These are phyloP conservation scores for Viridothelium virens DNA, from an alignment of 495 filamentous ascomycete genomes.

Conservation along the genomic window DNA sequence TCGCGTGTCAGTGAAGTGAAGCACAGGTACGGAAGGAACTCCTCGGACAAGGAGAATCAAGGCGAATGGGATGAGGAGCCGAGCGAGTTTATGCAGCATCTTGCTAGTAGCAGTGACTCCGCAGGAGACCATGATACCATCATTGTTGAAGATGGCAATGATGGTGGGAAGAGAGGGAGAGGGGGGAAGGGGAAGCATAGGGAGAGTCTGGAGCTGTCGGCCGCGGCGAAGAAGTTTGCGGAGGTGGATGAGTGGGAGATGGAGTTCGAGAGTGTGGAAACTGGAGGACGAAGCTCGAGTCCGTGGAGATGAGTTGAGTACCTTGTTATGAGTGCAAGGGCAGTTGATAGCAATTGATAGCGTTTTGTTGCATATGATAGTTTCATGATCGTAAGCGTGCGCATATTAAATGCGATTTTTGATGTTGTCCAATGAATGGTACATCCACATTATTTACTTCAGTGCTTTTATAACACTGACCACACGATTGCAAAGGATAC, in stretches of 20 bases:
- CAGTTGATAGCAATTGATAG: no score
- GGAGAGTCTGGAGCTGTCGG: conserved; percentile 35
- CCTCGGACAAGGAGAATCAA: conserved; percentile 13
- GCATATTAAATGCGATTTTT: background rate
- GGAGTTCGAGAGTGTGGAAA: conserved; percentile 54
- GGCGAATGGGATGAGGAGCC: conserved; percentile 30
- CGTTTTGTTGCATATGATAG: background rate
- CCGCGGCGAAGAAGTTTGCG: conserved; percentile 49
- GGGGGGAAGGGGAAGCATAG: conserved; percentile 25
- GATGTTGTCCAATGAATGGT: no score
- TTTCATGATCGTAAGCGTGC: background rate
- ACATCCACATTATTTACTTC: no score
- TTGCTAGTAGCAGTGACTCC: conserved; percentile 16
- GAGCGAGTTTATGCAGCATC: conserved; percentile 7
- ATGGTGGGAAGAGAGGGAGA: background rate
- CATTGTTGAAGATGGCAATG: conserved; percentile 22
- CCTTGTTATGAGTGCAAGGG: background rate
- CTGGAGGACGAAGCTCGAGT: conserved; percentile 15
- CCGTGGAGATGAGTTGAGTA: background rate
- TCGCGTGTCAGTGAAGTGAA: background rate
- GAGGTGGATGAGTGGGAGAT: conserved; percentile 65
- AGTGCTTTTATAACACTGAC: no score
- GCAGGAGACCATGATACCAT: conserved; percentile 17
- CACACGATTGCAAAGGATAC: no score
- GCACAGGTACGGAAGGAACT: conserved; percentile 10